Percentiles rank a stretch among this genome's conserved stretches.
Conservation (phyloP, 495 filamentous ascomycete species). For the Geoglossum glabrum region DNA sequence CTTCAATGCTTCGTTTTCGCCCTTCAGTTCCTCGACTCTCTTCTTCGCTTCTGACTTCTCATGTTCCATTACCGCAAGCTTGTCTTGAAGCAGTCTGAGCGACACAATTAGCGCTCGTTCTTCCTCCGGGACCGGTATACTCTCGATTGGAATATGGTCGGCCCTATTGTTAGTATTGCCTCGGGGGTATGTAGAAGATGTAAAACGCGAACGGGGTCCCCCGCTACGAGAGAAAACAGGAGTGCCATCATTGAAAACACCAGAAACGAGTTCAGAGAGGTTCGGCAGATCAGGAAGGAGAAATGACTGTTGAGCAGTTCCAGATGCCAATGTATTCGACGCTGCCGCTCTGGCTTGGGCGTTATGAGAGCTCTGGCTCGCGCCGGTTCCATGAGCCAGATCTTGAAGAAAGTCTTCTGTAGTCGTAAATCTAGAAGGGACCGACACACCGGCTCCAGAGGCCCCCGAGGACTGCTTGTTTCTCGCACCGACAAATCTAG, state of each 20-base stretch:
- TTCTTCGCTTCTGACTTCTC: slow-evolving; percentile 32
- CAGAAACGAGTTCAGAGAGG: slow-evolving; percentile 50
- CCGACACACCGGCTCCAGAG: slow-evolving; percentile 7
- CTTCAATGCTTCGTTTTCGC: slow-evolving; percentile 35
- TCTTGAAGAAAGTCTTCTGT: slow-evolving; percentile 1
- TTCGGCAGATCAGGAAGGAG: slow-evolving; percentile 48
- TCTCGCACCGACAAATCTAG: slow-evolving; percentile 33
- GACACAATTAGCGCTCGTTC: slow-evolving; percentile 51
- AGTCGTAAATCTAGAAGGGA: slow-evolving; percentile 6
- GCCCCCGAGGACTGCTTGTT: slow-evolving; percentile 23
- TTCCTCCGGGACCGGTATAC: slow-evolving; percentile 45
- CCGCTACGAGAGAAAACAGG: slow-evolving; percentile 36
- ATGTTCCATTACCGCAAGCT: slow-evolving; percentile 21
- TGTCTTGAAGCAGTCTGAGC: slow-evolving; percentile 44
- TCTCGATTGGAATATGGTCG: slow-evolving; percentile 28
- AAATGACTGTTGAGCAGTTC: slow-evolving; percentile 30
- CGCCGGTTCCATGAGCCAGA: background rate
- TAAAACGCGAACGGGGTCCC: slow-evolving; percentile 35
- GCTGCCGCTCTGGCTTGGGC: background rate
- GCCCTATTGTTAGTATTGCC: background rate
- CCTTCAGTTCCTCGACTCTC: slow-evolving; percentile 31
- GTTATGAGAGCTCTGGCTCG: background rate
- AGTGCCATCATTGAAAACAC: slow-evolving; percentile 43
- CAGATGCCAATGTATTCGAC: background rate
- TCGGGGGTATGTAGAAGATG: slow-evolving; percentile 18